phyloP scores from a whole-genome alignment of 1,284 basidiomycete species.

The Laetiporus sulphureus region DNA sequence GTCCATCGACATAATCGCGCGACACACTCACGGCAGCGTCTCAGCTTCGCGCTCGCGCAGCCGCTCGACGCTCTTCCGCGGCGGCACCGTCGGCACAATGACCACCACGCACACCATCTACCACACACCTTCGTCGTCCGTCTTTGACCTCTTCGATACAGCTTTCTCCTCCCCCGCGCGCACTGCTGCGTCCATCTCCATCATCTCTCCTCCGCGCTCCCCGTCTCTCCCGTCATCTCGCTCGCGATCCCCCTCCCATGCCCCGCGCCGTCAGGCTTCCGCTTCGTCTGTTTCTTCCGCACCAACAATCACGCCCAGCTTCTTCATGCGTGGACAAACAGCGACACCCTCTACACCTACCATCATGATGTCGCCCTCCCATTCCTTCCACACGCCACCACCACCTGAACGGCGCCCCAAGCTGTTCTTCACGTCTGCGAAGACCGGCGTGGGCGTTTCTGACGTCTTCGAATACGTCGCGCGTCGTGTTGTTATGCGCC shows the following conservation, averaged over 20 bases:
- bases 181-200: slow-evolving; percentile 22
- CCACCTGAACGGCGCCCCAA: slow-evolving; percentile 45
- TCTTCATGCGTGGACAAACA: slow-evolving; percentile 37
- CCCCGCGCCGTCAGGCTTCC: slow-evolving; percentile 33
- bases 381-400: slow-evolving; percentile 22
- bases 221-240: slow-evolving; percentile 13
- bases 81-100: slow-evolving; percentile 47
- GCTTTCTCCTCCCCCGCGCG: slow-evolving; percentile 54
- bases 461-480: slow-evolving; percentile 69
- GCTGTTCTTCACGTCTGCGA: slow-evolving; percentile 68
- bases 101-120: slow-evolving; percentile 54
- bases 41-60: slow-evolving; percentile 37
- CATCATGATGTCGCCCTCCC: slow-evolving; percentile 17
- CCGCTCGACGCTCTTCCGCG: slow-evolving; percentile 34
- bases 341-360: slow-evolving; percentile 17
- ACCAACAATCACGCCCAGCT: slow-evolving; percentile 55
- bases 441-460: slow-evolving; percentile 61
- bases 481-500: slow-evolving; percentile 45
- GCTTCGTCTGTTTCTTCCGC: slow-evolving; percentile 43
- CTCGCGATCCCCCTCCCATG: slow-evolving; percentile 16
- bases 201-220: slow-evolving; percentile 19
- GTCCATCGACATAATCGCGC: slow-evolving; percentile 25
- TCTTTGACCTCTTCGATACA: slow-evolving; percentile 43
- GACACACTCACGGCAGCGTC: slow-evolving; percentile 21
- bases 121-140: slow-evolving; percentile 70